A percentile compares a stretch with the other conserved stretches of the same genome.
Conservation (phyloP, 208 protist species). For the Histomonas meleagridis region DNA sequence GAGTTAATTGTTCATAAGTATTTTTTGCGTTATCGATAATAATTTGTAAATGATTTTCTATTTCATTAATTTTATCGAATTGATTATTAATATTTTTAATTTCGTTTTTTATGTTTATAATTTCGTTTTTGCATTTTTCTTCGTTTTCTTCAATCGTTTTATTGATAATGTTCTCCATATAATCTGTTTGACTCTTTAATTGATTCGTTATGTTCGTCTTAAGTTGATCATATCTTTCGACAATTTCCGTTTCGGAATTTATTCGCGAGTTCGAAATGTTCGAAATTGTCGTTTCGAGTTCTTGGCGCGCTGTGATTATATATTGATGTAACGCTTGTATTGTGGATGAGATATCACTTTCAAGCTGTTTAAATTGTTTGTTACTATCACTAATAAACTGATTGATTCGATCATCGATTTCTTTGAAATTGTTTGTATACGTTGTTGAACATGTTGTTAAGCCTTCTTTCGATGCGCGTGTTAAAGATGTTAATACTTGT, state of each 20-base stretch:
- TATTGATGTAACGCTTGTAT: not conserved
- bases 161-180: not conserved
- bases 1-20: not conserved
- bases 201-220: not conserved
- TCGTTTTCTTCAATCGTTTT: not conserved
- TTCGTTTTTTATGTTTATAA: not conserved
- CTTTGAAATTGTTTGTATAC: not conserved
- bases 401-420: not conserved
- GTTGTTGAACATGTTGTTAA: not conserved
- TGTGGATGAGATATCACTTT: conserved; percentile 3
- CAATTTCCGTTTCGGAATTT: conserved; percentile 8
- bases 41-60: not conserved
- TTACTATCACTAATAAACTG: not conserved
- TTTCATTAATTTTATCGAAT: not conserved
- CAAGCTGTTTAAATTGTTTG: not conserved
- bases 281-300: not conserved
- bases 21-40: not conserved
- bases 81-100: not conserved
- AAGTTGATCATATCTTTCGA: not conserved
- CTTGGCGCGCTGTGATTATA: not conserved
- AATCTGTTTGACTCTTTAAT: not conserved
- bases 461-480: conserved; percentile 6
- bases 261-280: not conserved
- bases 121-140: not conserved
- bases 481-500: not conserved